phyloP scores from a whole-genome alignment of 2,329 filamentous ascomycete genomes.

The Epicoccum sorghinum region DNA sequence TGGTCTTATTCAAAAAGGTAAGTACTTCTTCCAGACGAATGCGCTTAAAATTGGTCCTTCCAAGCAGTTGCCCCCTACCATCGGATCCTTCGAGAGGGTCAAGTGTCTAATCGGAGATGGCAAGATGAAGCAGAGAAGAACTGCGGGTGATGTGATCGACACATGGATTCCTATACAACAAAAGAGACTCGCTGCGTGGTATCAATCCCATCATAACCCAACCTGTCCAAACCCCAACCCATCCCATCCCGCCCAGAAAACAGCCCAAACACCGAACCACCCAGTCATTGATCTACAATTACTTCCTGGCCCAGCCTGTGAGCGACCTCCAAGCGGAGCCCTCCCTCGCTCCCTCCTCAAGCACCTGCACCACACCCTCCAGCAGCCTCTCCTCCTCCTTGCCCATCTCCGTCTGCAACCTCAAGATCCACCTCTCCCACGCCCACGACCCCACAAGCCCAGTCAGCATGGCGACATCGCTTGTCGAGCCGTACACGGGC shows the following conservation, averaged over 20 bases:
- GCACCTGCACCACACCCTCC: constrained; percentile 62
- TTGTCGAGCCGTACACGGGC: constrained; percentile 56
- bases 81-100: too few relatives aligned
- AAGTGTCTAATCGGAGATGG: too few relatives aligned
- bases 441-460: constrained; percentile 85
- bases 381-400: constrained; percentile 62
- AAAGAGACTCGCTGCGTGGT: constrained; percentile 38
- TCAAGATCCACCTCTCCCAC: constrained; percentile 96
- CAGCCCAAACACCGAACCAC: constrained; percentile 30
- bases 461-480: constrained; percentile 74
- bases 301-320: constrained; percentile 57
- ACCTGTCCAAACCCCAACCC: neutral
- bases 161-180: constrained; percentile 26
- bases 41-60: too few relatives aligned
- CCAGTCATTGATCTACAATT: constrained; percentile 23
- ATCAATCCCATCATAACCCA: constrained; percentile 31
- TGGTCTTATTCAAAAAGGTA: too few relatives aligned
- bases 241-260: neutral
- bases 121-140: too few relatives aligned
- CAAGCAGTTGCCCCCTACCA: too few relatives aligned
- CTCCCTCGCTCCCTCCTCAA: constrained; percentile 65
- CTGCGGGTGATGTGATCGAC: constrained; percentile 15
- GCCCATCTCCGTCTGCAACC: constrained; percentile 84
- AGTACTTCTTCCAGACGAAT: too few relatives aligned
- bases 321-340: constrained; percentile 66